Conservation (phyloP, 495 filamentous ascomycete genomes). For the Talaromyces thailandensis region DNA sequence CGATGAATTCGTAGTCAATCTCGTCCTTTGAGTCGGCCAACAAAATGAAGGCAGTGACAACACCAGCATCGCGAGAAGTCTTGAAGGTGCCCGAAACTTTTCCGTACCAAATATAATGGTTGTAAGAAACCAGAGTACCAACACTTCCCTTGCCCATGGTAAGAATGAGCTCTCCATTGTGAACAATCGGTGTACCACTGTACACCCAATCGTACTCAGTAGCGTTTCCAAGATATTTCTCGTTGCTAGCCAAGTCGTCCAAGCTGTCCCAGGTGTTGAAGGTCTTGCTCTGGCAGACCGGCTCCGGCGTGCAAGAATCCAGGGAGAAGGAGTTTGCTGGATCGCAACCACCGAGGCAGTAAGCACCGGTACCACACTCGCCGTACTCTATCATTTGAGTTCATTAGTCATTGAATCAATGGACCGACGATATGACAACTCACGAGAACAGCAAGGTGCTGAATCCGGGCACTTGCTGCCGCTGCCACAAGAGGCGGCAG, state of each 20-base stretch:
- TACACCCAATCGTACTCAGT: constrained; percentile 76
- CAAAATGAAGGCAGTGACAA: constrained; percentile 93
- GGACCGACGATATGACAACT: constrained; percentile 25
- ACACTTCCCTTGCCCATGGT: constrained; percentile 84
- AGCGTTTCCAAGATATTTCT: constrained; percentile 78
- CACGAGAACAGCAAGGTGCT: constrained; percentile 89
- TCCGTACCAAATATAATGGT: constrained; percentile 95
- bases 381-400: constrained; percentile 63
- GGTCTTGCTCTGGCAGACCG: constrained; percentile 65
- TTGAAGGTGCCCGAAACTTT: constrained; percentile 80
- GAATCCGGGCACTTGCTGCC: constrained; percentile 62
- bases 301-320: constrained; percentile 79
- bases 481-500: constrained; percentile 37
- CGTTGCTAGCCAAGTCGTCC: constrained; percentile 57
- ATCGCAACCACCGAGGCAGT: constrained; percentile 94
- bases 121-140: constrained; percentile 76
- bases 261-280: constrained; percentile 63
- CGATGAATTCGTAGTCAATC: constrained; percentile 94
- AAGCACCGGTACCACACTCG: constrained; percentile 87
- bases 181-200: constrained; percentile 59
- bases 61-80: constrained; percentile 75
- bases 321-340: constrained; percentile 69
- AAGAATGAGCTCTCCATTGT: constrained; percentile 56
- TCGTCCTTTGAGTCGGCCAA: constrained; percentile 94
- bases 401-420: neutral